These are phyloP conservation scores for Aspergillus sp. DNA, from an alignment of 2,329 filamentous ascomycete genomes.

Conservation along the genomic window DNA sequence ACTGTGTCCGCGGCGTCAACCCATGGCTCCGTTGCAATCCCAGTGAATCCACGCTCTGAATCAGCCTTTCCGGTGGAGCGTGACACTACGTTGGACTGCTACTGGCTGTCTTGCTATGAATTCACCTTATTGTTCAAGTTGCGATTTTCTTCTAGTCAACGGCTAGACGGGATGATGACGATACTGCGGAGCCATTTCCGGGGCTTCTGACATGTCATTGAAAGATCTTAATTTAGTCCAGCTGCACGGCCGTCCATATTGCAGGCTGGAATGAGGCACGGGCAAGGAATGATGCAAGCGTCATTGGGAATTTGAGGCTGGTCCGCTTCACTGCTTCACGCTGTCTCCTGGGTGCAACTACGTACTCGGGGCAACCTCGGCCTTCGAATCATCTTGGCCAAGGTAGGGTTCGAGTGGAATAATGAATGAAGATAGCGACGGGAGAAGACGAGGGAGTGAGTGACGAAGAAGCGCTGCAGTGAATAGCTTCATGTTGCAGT, in stretches of 20 bases:
- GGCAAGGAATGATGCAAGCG: neutral
- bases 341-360: neutral
- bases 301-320: neutral
- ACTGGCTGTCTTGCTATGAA: slow-evolving; percentile 2
- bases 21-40: slow-evolving; percentile 30
- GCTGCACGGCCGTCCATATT: neutral
- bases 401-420: neutral
- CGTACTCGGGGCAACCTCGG: neutral
- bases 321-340: neutral
- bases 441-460: neutral
- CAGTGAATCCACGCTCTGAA: slow-evolving; percentile 16
- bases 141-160: neutral
- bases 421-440: neutral
- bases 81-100: slow-evolving; percentile 17
- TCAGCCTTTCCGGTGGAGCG: slow-evolving; percentile 20
- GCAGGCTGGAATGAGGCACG: neutral
- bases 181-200: neutral
- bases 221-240: neutral
- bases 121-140: neutral
- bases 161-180: neutral
- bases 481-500: slow-evolving; percentile 23
- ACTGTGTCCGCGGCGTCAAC: slow-evolving; percentile 4
- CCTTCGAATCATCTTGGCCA: neutral
- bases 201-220: neutral
- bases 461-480: neutral